Conservation (phyloP, 768 basidiomycete genomes). For the Tulasnella sp. region DNA sequence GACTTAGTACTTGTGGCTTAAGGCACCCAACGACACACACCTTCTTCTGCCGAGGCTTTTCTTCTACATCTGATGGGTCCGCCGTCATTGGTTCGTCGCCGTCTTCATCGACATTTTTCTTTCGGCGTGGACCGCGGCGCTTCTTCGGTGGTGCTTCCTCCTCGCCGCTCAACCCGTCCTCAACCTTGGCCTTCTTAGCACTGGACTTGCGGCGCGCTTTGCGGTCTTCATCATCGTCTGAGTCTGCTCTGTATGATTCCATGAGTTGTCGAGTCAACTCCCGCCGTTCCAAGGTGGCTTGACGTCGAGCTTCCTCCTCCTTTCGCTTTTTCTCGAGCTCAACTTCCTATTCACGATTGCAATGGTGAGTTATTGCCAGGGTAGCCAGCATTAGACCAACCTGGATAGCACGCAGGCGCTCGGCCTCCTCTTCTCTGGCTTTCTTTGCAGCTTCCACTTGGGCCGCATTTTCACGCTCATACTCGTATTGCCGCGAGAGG, state of each 20-base stretch:
- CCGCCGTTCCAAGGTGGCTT: constrained; percentile 70
- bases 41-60: constrained; percentile 60
- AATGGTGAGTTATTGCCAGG: neutral
- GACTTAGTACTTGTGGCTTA: neutral
- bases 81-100: constrained; percentile 46
- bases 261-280: constrained; percentile 84
- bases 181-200: constrained; percentile 49
- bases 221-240: constrained; percentile 79
- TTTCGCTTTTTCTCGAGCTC: constrained; percentile 65
- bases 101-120: constrained; percentile 68
- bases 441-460: constrained; percentile 76
- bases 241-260: constrained; percentile 62
- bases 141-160: constrained; percentile 55
- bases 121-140: constrained; percentile 69
- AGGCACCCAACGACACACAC: constrained; percentile 45
- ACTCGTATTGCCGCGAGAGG: constrained; percentile 66
- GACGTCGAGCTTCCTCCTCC: constrained; percentile 78
- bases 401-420: constrained; percentile 51
- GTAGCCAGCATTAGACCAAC: constrained; percentile 62
- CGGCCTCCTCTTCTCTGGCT: constrained; percentile 78
- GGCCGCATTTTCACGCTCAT: constrained; percentile 71
- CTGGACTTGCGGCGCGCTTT: constrained; percentile 41
- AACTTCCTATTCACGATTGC: constrained; percentile 51
- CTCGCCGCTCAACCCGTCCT: constrained; percentile 25
- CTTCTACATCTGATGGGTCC: constrained; percentile 20